Conservation (phyloP, 768 basidiomycete species). For the Tulasnella sp. region DNA sequence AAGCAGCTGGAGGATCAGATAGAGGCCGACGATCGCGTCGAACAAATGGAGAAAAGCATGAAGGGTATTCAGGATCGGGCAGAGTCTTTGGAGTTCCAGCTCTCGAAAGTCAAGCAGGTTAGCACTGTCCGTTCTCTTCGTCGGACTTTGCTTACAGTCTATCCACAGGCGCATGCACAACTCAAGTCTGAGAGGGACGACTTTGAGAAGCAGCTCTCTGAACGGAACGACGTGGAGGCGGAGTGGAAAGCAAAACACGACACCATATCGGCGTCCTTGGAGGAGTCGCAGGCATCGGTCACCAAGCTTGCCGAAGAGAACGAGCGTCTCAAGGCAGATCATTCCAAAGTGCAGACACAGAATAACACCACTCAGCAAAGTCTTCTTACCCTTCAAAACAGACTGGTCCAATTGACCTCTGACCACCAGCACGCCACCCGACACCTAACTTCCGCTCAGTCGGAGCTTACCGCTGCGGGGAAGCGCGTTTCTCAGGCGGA, state of each 20-base stretch:
- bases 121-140: constrained; percentile 33
- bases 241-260: constrained; percentile 57
- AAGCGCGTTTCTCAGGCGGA: constrained; percentile 78
- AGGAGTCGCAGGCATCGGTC: constrained; percentile 51
- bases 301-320: constrained; percentile 52
- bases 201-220: constrained; percentile 54
- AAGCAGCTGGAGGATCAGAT: constrained; percentile 81
- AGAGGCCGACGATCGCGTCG: constrained; percentile 79
- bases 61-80: constrained; percentile 80
- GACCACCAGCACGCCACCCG: constrained; percentile 59
- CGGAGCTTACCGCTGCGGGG: constrained; percentile 65
- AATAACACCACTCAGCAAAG: constrained; percentile 52
- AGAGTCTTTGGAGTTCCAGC: constrained; percentile 80
- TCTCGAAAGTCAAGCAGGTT: constrained; percentile 79
- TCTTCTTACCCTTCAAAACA: constrained; percentile 60
- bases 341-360: constrained; percentile 54
- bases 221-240: constrained; percentile 45
- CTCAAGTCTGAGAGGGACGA: constrained; percentile 66
- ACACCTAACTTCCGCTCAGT: constrained; percentile 62
- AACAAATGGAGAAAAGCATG: constrained; percentile 69
- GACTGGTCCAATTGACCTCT: constrained; percentile 57
- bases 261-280: constrained; percentile 51
- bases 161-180: constrained; percentile 56
- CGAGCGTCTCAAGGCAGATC: constrained; percentile 53
- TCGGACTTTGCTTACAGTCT: background rate